These are phyloP conservation scores for Globisporangium camurandrum DNA, from an alignment of 352 stramenopile species.

Conservation along the genomic window DNA sequence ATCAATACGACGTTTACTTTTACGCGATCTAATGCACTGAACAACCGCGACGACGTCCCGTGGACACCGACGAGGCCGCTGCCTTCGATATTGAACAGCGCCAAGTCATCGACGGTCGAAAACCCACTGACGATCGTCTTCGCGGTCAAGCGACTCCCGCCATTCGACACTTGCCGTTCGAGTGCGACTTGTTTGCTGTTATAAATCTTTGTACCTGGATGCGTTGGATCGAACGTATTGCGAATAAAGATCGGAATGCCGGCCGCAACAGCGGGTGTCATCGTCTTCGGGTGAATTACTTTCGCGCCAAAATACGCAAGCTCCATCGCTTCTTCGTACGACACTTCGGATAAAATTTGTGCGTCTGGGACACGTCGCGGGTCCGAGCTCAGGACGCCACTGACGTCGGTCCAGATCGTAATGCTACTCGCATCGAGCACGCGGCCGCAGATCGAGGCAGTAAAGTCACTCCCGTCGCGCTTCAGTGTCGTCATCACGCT, in stretches of 20 bases:
- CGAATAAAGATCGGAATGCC: conserved; percentile 96
- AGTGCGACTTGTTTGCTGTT: conserved; percentile 52
- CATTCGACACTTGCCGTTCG: conserved; percentile 54
- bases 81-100: conserved; percentile 95
- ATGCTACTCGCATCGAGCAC: conserved; percentile 88
- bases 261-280: conserved; percentile 85
- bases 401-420: conserved; percentile 97
- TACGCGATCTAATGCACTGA: conserved; percentile 87
- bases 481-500: conserved; percentile 96
- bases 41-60: conserved; percentile 89
- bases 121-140: conserved; percentile 85
- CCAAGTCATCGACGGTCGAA: conserved; percentile 92
- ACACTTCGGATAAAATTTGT: conserved; percentile 87
- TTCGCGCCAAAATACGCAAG: conserved; percentile 98
- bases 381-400: conserved; percentile 93
- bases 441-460: conserved; percentile 94
- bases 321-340: conserved; percentile 98
- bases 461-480: conserved; percentile 95
- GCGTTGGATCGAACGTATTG: conserved; percentile 93
- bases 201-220: conserved; percentile 76
- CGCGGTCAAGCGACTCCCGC: conserved; percentile 35
- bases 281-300: conserved; percentile 96
- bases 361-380: conserved; percentile 91
- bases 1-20: conserved; percentile 95
- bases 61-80: conserved; percentile 93